Base-by-base conservation (phyloP, 2,329 filamentous ascomycete species). In the Pezicula radicicola region DNA sequence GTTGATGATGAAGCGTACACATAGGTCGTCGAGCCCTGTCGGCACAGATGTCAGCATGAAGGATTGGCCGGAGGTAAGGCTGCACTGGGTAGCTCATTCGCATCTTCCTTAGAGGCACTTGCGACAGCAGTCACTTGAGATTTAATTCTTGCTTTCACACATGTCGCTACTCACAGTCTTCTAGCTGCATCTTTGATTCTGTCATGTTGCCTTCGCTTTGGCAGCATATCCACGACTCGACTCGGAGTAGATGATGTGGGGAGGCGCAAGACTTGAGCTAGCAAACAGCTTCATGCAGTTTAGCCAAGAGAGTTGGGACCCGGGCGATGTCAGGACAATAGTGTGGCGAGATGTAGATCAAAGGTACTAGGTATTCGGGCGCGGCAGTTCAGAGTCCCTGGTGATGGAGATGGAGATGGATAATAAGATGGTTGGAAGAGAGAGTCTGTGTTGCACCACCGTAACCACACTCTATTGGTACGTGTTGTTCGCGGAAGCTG, bases 1-100 rank as follows among this genome's bases (percentile, higher is more conserved):
- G 73, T 99, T 97, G 72, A 97, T 91, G 68, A 99, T 93, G 74
- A 99, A 99, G 68, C 95, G 91, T 70, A 96, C 93, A 73, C 91
- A 96, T 54, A 97, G 83, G 74, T 97, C 93, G 85, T 97, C 93
- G 76, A 97, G 81, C 92, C 90, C 89, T 93, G 66, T 58, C 42
- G 43, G 42, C 33, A 46, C 35, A 33, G 27, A 33, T 47, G 53
- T 64, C 53, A 66, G 60, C 50, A 46, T 21, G n/a, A 30, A 21
- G 42, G 9, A 4, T 28, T 21, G n/a, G 4, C 25, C 9, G 2
- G 18, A 25, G 27, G 9, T 42, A 16, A 40, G 28, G 36, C 36
- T 27, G 27, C 18, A 36, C 12, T 13, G 16, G 37, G n/a, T 21
- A 45, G 28, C 27, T 35, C 27, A 10, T 8, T 15, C 19, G 3